phyloP scores from a whole-genome alignment of 768 basidiomycete genomes.

The Pisolithus sp. region DNA sequence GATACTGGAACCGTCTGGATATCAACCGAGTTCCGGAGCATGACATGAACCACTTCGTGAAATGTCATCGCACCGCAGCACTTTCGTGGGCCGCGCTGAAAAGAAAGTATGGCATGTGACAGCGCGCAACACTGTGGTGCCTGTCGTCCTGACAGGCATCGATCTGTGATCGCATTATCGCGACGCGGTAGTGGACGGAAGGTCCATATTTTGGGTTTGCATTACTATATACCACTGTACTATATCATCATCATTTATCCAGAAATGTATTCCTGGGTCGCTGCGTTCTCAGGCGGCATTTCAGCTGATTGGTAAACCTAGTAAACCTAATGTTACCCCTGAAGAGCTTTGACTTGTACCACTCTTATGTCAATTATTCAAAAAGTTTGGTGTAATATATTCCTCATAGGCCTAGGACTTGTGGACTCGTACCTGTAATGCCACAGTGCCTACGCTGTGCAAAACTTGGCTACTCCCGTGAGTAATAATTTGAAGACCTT shows the following conservation, averaged over 20 bases:
- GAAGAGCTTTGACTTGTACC: neutral
- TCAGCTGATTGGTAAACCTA: constrained; percentile 2
- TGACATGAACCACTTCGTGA: constrained; percentile 76
- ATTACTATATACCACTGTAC: constrained; percentile 11
- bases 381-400: too few species aligned
- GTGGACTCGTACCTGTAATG: too few species aligned
- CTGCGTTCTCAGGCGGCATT: neutral
- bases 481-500: too few species aligned
- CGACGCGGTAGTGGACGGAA: constrained; percentile 10
- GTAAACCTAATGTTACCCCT: constrained; percentile 2
- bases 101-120: constrained; percentile 62
- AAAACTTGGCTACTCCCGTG: too few species aligned
- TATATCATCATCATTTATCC: constrained; percentile 12
- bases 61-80: constrained; percentile 50
- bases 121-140: constrained; percentile 8
- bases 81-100: constrained; percentile 72
- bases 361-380: neutral
- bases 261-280: neutral
- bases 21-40: constrained; percentile 82
- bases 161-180: constrained; percentile 9
- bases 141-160: constrained; percentile 23
- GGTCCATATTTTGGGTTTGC: neutral
- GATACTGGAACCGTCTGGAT: constrained; percentile 78
- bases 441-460: too few species aligned
- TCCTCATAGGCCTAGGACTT: too few species aligned